Evolutionary conservation across 2,329 filamentous ascomycete species (phyloP).

Genomic region (Botrytis fragariae): DNA sequence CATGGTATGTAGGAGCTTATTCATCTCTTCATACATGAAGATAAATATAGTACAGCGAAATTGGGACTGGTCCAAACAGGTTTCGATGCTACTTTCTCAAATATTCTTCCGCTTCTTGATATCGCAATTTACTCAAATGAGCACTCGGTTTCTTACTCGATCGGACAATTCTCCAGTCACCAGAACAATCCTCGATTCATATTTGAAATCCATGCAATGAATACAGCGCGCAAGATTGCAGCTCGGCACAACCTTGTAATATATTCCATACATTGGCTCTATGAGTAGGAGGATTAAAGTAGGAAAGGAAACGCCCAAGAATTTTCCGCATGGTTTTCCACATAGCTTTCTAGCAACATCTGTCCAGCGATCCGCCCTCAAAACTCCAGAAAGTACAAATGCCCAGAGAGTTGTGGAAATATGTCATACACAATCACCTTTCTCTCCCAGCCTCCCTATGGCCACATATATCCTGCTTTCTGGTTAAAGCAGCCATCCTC

Average conservation of each 20-base stretch:
- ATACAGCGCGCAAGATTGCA: neutral
- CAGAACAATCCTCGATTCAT: neutral
- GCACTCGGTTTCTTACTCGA: neutral
- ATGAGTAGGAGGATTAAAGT: neutral
- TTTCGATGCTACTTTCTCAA: neutral
- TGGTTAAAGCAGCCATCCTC: neutral
- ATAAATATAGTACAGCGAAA: neutral
- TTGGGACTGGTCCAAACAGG: neutral
- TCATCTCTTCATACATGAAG: neutral
- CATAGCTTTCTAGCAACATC: neutral
- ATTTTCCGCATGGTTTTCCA: neutral
- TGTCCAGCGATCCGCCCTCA: neutral
- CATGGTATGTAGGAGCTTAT: neutral
- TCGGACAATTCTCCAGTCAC: neutral
- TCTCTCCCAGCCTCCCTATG: neutral
- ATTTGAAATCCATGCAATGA: neutral
- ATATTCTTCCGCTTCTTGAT: neutral
- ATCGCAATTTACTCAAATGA: neutral
- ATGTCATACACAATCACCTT: neutral
- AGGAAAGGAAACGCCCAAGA: neutral
- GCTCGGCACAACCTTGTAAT: neutral
- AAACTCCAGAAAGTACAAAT: constrained; percentile 13
- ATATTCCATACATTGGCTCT: neutral
- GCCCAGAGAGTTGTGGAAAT: neutral
- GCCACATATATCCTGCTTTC: neutral